A percentile compares a stretch with the other conserved stretches of the same genome.
phyloP scores from a whole-genome alignment of 805 yeast species.

The Saturnispora silvae region DNA sequence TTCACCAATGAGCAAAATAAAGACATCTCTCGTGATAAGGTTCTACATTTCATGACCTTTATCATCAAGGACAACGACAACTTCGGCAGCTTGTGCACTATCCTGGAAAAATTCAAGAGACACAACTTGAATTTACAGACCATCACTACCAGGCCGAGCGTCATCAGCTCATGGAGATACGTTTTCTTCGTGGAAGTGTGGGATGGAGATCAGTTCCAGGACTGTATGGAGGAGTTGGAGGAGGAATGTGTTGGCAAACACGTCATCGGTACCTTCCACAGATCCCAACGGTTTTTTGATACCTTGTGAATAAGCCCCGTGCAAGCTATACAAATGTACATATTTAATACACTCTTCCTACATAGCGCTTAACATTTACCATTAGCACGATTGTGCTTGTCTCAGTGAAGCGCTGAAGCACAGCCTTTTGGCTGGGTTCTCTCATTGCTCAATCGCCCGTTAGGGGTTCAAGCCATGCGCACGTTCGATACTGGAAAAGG shows the following conservation, averaged over 20 bases:
- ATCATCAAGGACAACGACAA: conserved; percentile 49
- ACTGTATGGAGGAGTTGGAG: conserved; percentile 34
- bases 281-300: conserved; percentile 20
- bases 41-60: conserved; percentile 52
- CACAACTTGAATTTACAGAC: conserved; percentile 54
- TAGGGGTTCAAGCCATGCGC: too few relatives aligned
- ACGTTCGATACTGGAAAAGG: too few relatives aligned
- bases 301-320: conserved; percentile 8
- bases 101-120: conserved; percentile 45
- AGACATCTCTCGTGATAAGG: conserved; percentile 10
- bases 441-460: too few relatives aligned
- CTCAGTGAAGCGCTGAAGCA: too few relatives aligned
- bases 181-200: conserved; percentile 69
- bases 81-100: conserved; percentile 67
- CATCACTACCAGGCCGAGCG: conserved; percentile 71
- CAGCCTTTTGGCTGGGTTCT: too few relatives aligned
- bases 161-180: conserved; percentile 62
- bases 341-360: too few relatives aligned
- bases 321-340: too few relatives aligned
- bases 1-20: conserved; percentile 1
- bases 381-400: too few relatives aligned
- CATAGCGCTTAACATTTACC: too few relatives aligned
- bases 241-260: conserved; percentile 38
- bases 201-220: conserved; percentile 21
- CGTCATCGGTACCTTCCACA: conserved; percentile 40